phyloP scores from a whole-genome alignment of 2,329 filamentous ascomycete species.

The Phoma herbarum region DNA sequence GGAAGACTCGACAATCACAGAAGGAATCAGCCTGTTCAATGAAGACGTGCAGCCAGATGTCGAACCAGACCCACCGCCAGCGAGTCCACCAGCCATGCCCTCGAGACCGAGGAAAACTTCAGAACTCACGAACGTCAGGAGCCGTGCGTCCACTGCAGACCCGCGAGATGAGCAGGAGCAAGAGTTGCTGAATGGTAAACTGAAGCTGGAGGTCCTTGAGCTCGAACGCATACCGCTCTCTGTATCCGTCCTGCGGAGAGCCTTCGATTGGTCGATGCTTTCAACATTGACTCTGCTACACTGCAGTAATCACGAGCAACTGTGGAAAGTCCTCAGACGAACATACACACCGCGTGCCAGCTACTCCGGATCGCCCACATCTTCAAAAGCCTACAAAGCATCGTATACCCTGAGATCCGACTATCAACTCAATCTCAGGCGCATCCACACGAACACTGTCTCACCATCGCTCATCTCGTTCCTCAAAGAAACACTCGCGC shows the following conservation, averaged over 20 bases:
- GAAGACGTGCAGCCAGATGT: slow-evolving; percentile 26
- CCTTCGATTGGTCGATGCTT: slow-evolving; percentile 77
- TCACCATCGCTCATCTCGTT: slow-evolving; percentile 75
- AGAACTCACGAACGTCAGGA: slow-evolving; percentile 14
- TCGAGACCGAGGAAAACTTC: not conserved
- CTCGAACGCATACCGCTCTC: slow-evolving; percentile 79
- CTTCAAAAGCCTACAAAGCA: slow-evolving; percentile 49
- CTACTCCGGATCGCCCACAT: slow-evolving; percentile 47
- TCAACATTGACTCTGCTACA: slow-evolving; percentile 77
- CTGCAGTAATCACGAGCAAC: slow-evolving; percentile 74
- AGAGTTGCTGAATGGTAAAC: slow-evolving; percentile 62
- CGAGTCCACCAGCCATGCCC: slow-evolving; percentile 13
- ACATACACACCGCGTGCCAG: slow-evolving; percentile 54
- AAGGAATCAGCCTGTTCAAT: slow-evolving; percentile 37
- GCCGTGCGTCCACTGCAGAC: slow-evolving; percentile 6
- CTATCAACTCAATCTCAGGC: slow-evolving; percentile 69
- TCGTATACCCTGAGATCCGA: slow-evolving; percentile 52
- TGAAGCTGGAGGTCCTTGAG: slow-evolving; percentile 76
- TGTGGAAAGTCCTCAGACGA: slow-evolving; percentile 77
- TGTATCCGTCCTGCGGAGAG: slow-evolving; percentile 72
- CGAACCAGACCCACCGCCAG: slow-evolving; percentile 9
- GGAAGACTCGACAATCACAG: slow-evolving; percentile 34
- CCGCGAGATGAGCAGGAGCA: slow-evolving; percentile 26
- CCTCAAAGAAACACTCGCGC: slow-evolving; percentile 78
- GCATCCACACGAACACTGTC: slow-evolving; percentile 77